These are phyloP conservation scores for Geotrichum citri-aurantii DNA, from an alignment of 1,139 yeast species.

Conservation along the genomic window DNA sequence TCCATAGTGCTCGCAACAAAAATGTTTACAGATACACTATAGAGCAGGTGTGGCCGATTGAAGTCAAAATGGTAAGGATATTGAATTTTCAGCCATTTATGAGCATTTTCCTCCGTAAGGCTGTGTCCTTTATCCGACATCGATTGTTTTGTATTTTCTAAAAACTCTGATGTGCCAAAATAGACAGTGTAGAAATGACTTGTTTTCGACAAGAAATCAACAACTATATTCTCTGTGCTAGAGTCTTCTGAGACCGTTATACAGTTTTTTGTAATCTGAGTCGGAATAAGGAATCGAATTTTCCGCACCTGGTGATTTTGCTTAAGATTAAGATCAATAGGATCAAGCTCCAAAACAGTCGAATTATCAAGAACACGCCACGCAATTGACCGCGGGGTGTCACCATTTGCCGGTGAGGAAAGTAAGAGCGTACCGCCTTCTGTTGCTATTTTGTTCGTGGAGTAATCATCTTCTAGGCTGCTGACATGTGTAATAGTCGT, in stretches of 20 bases:
- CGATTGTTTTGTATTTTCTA: neutral
- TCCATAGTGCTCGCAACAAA: constrained; percentile 58
- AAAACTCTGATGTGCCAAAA: neutral
- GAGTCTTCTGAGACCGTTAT: constrained; percentile 24
- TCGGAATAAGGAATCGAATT: constrained; percentile 23
- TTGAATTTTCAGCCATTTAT: constrained; percentile 30
- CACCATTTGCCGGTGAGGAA: neutral
- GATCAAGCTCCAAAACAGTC: constrained; percentile 25
- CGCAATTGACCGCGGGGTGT: constrained; percentile 19
- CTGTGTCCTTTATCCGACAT: neutral
- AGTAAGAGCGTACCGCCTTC: neutral
- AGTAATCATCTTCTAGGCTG: neutral
- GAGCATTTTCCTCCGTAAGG: constrained; percentile 22
- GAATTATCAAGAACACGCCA: constrained; percentile 25
- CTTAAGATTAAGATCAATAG: constrained; percentile 21
- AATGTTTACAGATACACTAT: constrained; percentile 42
- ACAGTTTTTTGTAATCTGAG: constrained; percentile 24
- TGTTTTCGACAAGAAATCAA: constrained; percentile 27
- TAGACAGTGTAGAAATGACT: constrained; percentile 17
- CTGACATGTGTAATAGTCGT: neutral
- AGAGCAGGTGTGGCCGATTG: constrained; percentile 54
- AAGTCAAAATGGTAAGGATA: constrained; percentile 68
- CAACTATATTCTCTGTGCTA: constrained; percentile 20
- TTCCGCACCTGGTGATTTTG: constrained; percentile 18
- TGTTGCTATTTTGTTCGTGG: neutral